A percentile compares a stretch with the other conserved stretches of the same genome.
phyloP scores from a whole-genome alignment of 2,329 filamentous ascomycete species.

The Pestalotiopsis sp. region DNA sequence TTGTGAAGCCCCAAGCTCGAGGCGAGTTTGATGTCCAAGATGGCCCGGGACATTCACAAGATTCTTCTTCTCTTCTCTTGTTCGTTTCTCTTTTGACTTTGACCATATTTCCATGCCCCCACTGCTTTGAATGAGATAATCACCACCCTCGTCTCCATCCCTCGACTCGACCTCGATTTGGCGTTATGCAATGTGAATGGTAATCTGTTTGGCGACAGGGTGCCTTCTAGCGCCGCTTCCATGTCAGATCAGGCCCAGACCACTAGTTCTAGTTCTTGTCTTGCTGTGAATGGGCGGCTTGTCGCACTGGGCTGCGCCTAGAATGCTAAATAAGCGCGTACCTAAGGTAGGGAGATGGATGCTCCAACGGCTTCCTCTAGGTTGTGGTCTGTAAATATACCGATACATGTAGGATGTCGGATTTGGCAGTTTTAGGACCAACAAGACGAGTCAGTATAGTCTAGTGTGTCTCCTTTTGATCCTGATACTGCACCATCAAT shows the following conservation, averaged over 20 bases:
- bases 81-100: not conserved
- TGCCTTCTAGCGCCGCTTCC: constrained; percentile 3
- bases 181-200: not conserved
- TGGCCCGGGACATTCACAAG: not conserved
- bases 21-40: not conserved
- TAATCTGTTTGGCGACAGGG: not conserved
- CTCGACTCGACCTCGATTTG: not conserved
- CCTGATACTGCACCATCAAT: too few species aligned
- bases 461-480: too few species aligned
- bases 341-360: constrained; percentile 15
- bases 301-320: not conserved
- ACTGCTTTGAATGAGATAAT: not conserved
- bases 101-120: not conserved
- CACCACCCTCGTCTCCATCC: not conserved
- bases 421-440: not conserved
- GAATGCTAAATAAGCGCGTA: constrained; percentile 23
- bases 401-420: too few species aligned
- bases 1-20: not conserved
- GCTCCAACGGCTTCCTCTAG: constrained; percentile 17
- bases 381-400: too few species aligned
- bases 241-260: constrained; percentile 1
- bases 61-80: not conserved
- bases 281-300: constrained; percentile 9
- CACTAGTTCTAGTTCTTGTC: not conserved
- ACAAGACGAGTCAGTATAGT: not conserved